These are phyloP conservation scores for Ustilago nuda DNA, from an alignment of 1,284 basidiomycete genomes.

Conservation along the genomic window DNA sequence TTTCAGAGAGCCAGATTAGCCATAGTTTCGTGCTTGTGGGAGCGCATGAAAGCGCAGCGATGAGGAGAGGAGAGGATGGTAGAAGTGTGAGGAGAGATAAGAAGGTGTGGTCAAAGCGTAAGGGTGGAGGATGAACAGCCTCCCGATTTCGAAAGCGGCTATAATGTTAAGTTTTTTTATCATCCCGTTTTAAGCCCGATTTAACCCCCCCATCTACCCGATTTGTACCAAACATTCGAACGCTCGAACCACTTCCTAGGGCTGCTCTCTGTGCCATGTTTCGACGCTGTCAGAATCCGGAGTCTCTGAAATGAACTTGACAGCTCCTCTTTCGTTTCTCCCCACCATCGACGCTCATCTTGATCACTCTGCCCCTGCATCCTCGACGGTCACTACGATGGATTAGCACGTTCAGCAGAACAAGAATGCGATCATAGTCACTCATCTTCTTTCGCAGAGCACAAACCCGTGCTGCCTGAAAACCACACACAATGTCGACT, in stretches of 20 bases:
- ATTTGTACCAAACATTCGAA: background rate
- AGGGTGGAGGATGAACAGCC: background rate
- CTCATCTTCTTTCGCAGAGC: background rate
- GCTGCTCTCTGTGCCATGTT: background rate
- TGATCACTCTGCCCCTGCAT: background rate
- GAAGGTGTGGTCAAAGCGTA: constrained; percentile 3
- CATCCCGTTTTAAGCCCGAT: too few relatives aligned
- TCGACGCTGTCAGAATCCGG: background rate
- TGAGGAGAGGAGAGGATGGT: background rate
- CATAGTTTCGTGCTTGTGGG: background rate
- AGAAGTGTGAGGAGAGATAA: background rate
- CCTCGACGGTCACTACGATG: too few relatives aligned
- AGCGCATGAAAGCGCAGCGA: background rate
- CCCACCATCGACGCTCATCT: background rate
- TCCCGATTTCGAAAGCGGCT: background rate
- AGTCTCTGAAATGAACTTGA: too few relatives aligned
- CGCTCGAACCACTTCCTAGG: constrained; percentile 8
- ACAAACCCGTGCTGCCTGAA: background rate
- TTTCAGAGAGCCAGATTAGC: background rate
- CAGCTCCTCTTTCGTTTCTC: background rate
- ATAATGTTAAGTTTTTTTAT: background rate
- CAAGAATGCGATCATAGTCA: background rate
- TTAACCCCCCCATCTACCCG: too few relatives aligned
- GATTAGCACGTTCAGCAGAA: too few relatives aligned
- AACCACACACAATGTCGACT: background rate